Evolutionary conservation across 176 grass and related monocot species (phyloP).

Genomic region (Phyllostachys edulis): DNA sequence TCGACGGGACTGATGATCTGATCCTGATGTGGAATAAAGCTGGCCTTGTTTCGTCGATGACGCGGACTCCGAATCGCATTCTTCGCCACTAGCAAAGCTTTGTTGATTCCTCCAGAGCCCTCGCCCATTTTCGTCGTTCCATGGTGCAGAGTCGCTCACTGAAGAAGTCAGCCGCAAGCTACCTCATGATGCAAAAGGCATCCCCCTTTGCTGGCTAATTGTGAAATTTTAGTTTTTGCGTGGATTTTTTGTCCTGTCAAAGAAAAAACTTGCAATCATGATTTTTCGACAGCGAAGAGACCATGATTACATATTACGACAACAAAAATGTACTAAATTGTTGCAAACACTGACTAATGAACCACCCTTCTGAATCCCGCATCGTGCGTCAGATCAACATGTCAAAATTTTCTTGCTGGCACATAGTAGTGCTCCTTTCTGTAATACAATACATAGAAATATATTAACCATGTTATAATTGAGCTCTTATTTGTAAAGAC

Average conservation of each 20-base stretch:
- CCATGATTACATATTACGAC: background rate
- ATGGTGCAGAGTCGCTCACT: background rate
- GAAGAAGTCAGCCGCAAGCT: background rate
- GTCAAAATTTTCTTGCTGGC: background rate
- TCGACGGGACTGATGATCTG: constrained; percentile 20
- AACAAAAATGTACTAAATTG: background rate
- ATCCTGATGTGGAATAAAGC: constrained; percentile 21
- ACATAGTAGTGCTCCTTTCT: background rate
- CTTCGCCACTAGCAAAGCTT: background rate
- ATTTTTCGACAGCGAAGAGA: background rate
- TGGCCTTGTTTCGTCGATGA: background rate
- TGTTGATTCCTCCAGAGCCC: constrained; percentile 45
- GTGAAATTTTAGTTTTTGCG: background rate
- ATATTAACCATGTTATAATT: no score
- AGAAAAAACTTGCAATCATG: background rate
- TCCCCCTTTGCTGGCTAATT: background rate
- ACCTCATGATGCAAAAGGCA: background rate
- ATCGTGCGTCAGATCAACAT: background rate
- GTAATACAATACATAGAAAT: background rate
- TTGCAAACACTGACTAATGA: background rate
- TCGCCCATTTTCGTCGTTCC: background rate
- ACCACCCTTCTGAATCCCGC: background rate
- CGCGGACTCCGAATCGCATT: background rate
- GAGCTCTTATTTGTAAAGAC: no score
- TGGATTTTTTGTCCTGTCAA: background rate